phyloP scores from a whole-genome alignment of 2,329 filamentous ascomycete species.

The Thielaviopsis punctulata region DNA sequence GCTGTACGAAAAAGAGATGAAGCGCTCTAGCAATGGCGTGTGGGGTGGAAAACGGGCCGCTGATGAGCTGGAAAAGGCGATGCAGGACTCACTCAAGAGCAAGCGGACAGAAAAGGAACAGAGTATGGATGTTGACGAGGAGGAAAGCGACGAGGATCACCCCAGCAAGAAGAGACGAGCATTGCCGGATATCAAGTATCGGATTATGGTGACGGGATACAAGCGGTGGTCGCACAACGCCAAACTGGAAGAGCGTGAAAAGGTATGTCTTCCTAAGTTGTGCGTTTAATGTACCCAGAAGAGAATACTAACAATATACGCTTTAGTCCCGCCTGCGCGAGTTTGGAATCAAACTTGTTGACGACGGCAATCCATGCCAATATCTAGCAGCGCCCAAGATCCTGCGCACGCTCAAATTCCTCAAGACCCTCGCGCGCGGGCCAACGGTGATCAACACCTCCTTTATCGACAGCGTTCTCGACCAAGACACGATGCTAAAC shows the following conservation, averaged over 20 bases:
- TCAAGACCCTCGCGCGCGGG: constrained; percentile 67
- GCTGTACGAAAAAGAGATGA: constrained; percentile 84
- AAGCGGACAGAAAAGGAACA: constrained; percentile 19
- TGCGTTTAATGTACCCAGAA: not conserved
- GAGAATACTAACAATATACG: constrained; percentile 12
- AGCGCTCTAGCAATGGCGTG: constrained; percentile 41
- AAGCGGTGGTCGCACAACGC: constrained; percentile 60
- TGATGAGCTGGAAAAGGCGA: constrained; percentile 35
- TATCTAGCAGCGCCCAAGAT: constrained; percentile 77
- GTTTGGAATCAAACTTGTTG: constrained; percentile 64
- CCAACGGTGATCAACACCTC: constrained; percentile 59
- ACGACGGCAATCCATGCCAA: constrained; percentile 60
- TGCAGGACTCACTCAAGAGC: constrained; percentile 15
- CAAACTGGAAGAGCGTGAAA: constrained; percentile 62
- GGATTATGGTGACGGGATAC: constrained; percentile 72
- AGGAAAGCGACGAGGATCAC: constrained; percentile 45
- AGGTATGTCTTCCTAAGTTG: constrained; percentile 35
- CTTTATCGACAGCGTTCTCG: constrained; percentile 64
- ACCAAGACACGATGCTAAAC: constrained; percentile 46
- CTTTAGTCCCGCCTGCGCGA: constrained; percentile 60
- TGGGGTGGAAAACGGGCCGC: constrained; percentile 49
- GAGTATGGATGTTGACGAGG: constrained; percentile 29
- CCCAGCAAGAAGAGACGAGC: constrained; percentile 26
- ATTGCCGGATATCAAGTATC: constrained; percentile 35
- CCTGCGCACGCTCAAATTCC: constrained; percentile 84